Base-by-base conservation (phyloP, 768 basidiomycete species). In the Tephrocybe sp. region DNA sequence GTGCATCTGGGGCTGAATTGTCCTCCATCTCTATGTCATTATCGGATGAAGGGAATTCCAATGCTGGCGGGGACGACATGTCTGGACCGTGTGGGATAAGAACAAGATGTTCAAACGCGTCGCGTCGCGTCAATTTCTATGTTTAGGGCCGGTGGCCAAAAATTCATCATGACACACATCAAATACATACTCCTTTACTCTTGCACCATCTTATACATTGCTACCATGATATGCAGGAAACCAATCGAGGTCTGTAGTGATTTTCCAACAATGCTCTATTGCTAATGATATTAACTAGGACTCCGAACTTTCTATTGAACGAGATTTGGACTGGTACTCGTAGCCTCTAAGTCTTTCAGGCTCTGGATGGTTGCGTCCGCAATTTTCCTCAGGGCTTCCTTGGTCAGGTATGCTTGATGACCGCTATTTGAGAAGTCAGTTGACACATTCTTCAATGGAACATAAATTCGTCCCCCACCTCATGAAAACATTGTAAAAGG, bases 1-100 rank as follows among this genome's bases (percentile, higher is more conserved):
- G 76, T 1, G 72, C 74, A 35, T 72, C 64, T 2, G 71, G 67
- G 54, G 65, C 68, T 22, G 48, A 57, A 16, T 57, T 68, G 26
- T 64, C 72, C 24, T 67, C 72, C 80, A 83, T 82, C n/a, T 80
- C 69, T 25, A 78, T 69, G 62, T 82, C 79, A 60, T 76, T 59
- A 44, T 85, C 84, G 5, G 83, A 85, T 1, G 82, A 74, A 3
- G 83, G 84, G 60, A 85, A 85, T 56, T 86, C 82, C 31, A 85
- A 64, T 27, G 76, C 71, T 16, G 83, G 83, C 21, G 83, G 83
- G 34, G 83, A 86, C 7, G 84, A 85, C 84, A 86, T 86, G 45
- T 32, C n/a, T 27, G 32, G 37, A 50, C 28, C n/a, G 38, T 31
- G 31, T 42, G 51, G 57, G 36, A 22, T 50, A 32, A 37, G 46